phyloP scores from a whole-genome alignment of 192 early-diverging fungal species.

The Coemansia sp. region DNA sequence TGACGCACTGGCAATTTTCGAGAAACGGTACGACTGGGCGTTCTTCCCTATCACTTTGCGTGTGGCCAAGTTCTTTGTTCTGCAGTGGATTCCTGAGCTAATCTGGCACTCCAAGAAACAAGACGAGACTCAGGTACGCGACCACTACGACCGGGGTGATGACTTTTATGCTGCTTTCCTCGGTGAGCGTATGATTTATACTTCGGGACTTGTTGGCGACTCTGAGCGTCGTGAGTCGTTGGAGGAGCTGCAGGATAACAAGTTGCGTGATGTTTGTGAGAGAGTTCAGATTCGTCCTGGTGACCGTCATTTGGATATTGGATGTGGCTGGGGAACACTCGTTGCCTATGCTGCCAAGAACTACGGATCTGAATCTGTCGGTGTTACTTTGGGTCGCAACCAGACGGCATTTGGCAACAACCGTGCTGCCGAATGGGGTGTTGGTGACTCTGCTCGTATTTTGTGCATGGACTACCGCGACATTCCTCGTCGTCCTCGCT shows the following conservation, averaged over 20 bases:
- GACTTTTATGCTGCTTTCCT: conserved; percentile 97
- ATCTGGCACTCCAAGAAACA: conserved; percentile 97
- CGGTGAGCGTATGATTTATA: conserved; percentile 96
- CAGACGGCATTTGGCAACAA: conserved; percentile 89
- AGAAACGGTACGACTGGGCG: conserved; percentile 95
- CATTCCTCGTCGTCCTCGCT: conserved; percentile 85
- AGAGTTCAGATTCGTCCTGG: conserved; percentile 83
- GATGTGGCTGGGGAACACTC: conserved; percentile 98
- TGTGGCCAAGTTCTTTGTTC: conserved; percentile 90
- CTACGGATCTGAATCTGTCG: conserved; percentile 86
- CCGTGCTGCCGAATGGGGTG: conserved; percentile 81
- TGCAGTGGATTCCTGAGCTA: conserved; percentile 97
- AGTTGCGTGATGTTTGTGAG: conserved; percentile 87
- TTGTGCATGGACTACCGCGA: conserved; percentile 98
- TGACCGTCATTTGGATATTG: conserved; percentile 94
- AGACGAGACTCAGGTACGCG: conserved; percentile 97
- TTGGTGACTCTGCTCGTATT: conserved; percentile 76
- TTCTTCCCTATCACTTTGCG: conserved; percentile 82
- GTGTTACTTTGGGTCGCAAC: conserved; percentile 91
- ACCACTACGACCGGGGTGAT: conserved; percentile 98
- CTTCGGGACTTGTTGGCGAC: conserved; percentile 89
- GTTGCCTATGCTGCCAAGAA: conserved; percentile 88
- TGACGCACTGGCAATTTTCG: conserved; percentile 85
- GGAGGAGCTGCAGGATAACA: conserved; percentile 96
- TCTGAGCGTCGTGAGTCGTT: conserved; percentile 75